phyloP scores from a whole-genome alignment of 148 eudicot genomes.

The Camellia sinensis region DNA sequence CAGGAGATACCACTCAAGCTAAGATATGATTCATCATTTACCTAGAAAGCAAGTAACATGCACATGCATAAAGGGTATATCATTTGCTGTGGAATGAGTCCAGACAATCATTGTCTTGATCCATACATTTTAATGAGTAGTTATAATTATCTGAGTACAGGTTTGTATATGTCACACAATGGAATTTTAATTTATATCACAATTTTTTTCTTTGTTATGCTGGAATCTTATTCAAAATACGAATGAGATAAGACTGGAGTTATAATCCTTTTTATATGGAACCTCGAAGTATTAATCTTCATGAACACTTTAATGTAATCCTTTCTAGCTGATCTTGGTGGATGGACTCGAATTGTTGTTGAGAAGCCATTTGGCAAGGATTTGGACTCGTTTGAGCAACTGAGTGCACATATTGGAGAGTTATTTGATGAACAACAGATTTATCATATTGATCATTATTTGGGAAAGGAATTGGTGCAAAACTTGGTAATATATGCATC shows the following conservation, averaged over 20 bases:
- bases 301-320: constrained; percentile 15
- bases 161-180: no score
- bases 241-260: background rate
- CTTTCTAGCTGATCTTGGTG: constrained; percentile 76
- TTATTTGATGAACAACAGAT: constrained; percentile 87
- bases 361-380: constrained; percentile 98
- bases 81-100: background rate
- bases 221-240: no score
- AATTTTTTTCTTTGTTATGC: no score
- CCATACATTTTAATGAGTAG: background rate
- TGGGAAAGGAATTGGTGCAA: constrained; percentile 98
- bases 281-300: background rate
- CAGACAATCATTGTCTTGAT: background rate
- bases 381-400: constrained; percentile 77
- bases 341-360: constrained; percentile 93
- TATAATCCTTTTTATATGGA: background rate
- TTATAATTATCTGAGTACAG: no score
- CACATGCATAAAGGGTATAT: no score
- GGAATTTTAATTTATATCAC: no score
- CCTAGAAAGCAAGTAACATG: no score
- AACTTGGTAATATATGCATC: constrained; percentile 63
- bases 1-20: no score
- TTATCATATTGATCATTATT: constrained; percentile 90
- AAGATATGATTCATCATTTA: no score
- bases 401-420: constrained; percentile 86